Percentiles rank a stretch among this genome's conserved stretches.
phyloP scores from a whole-genome alignment of 768 basidiomycete species.

The Amanita jacksonii region DNA sequence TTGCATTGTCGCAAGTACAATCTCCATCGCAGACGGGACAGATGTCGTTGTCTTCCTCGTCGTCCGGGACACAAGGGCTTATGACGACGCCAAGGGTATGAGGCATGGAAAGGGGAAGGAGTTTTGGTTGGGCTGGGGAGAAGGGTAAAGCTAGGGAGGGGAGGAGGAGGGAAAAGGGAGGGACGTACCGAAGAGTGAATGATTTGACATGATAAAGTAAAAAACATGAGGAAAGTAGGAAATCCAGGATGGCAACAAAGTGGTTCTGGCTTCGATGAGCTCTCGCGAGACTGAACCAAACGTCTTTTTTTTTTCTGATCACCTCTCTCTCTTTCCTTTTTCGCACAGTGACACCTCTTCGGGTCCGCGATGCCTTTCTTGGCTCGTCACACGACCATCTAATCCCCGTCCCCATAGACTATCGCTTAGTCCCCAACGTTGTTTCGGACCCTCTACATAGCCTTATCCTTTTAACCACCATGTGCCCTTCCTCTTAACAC shows the following conservation, averaged over 20 bases:
- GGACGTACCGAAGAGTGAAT: slow-evolving; percentile 27
- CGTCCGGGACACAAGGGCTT: slow-evolving; percentile 28
- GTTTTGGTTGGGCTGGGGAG: slow-evolving; percentile 27
- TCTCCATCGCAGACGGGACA: slow-evolving; percentile 88
- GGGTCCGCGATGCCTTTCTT: too few species aligned
- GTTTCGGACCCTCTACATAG: too few species aligned
- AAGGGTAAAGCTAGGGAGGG: slow-evolving; percentile 4
- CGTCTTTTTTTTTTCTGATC: too few species aligned
- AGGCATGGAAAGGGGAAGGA: slow-evolving; percentile 62
- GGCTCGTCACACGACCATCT: too few species aligned
- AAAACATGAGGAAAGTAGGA: slow-evolving; percentile 33
- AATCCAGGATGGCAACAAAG: slow-evolving; percentile 26
- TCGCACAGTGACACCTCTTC: too few species aligned
- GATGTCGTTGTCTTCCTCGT: slow-evolving; percentile 80
- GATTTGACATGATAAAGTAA: slow-evolving; percentile 32
- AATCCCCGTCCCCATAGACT: too few species aligned
- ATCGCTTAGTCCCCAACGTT: too few species aligned
- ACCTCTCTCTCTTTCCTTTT: too few species aligned
- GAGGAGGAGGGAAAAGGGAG: not conserved
- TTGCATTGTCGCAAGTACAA: slow-evolving; percentile 63
- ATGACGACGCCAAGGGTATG: slow-evolving; percentile 45
- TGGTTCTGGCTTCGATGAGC: too few species aligned
- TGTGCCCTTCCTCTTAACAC: too few species aligned
- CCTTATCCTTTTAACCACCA: too few species aligned
- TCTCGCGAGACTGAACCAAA: too few species aligned